Evolutionary conservation across 1,284 basidiomycete genomes (phyloP).

Genomic region (Fereydounia khargensis): DNA sequence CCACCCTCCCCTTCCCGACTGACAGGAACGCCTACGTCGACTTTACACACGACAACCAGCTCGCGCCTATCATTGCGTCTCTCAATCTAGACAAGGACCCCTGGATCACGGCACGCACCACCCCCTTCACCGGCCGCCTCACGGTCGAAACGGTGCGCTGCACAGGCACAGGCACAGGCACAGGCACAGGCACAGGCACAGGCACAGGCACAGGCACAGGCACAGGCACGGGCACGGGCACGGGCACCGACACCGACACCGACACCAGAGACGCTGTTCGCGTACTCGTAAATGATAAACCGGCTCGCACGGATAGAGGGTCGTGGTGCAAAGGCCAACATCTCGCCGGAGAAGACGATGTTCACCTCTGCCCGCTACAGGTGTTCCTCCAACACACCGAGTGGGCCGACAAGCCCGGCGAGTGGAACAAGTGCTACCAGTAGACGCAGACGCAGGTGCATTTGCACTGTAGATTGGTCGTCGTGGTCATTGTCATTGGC

Average conservation of each 20-base stretch:
- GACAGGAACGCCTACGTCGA: constrained; percentile 21
- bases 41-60: constrained; percentile 36
- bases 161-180: no score
- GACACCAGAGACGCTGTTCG: constrained; percentile 8
- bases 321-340: constrained; percentile 6
- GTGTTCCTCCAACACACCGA: constrained; percentile 8
- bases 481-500: no score
- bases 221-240: no score
- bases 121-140: constrained; percentile 20
- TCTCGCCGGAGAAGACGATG: background rate
- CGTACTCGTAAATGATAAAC: constrained; percentile 17
- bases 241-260: no score
- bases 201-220: no score
- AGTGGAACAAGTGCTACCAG: constrained; percentile 33
- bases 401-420: constrained; percentile 15
- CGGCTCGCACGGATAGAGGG: constrained; percentile 2
- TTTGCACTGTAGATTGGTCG: no score
- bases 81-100: constrained; percentile 6
- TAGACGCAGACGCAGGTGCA: no score
- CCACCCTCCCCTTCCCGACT: constrained; percentile 19
- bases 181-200: no score
- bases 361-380: constrained; percentile 11
- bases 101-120: constrained; percentile 18
- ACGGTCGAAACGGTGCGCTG: constrained; percentile 24
- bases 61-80: constrained; percentile 24